phyloP scores from a whole-genome alignment of 192 early-diverging fungal species.

The Linnemannia schmuckeri region DNA sequence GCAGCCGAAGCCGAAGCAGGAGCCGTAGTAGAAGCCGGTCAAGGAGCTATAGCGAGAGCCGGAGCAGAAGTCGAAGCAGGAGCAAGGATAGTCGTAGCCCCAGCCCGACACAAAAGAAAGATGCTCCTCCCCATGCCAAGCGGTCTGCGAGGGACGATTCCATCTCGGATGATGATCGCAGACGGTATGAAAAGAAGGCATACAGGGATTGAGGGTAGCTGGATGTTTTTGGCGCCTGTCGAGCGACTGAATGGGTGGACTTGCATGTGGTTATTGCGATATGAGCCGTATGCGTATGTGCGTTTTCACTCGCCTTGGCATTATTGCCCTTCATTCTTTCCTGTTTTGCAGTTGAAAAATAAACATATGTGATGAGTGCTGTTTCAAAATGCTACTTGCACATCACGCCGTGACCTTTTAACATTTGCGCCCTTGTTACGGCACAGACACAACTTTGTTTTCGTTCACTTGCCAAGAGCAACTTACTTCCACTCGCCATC shows the following conservation, averaged over 20 bases:
- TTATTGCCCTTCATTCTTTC: too few species aligned
- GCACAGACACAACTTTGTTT: not conserved
- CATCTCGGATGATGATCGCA: conserved; percentile 24
- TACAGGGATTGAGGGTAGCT: not conserved
- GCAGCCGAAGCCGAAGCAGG: conserved; percentile 29
- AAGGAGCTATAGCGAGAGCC: conserved; percentile 21
- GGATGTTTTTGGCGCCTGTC: not conserved
- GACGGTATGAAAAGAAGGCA: conserved; percentile 18
- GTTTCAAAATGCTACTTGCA: too few species aligned
- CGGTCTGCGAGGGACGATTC: not conserved
- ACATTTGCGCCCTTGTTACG: not conserved
- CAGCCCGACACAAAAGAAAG: not conserved
- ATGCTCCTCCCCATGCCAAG: not conserved
- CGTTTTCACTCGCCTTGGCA: too few species aligned
- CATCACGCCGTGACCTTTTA: too few species aligned
- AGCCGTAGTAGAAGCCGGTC: conserved; percentile 24
- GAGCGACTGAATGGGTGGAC: too few species aligned
- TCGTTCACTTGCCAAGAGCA: not conserved
- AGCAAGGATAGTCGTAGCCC: conserved; percentile 12
- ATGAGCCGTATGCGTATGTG: too few species aligned
- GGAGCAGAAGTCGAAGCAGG: not conserved
- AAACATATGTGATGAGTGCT: too few species aligned
- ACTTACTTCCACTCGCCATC: not conserved
- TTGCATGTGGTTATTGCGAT: too few species aligned
- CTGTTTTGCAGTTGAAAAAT: too few species aligned